Conservation (phyloP, 352 stramenopile genomes). For the Phytophthora palmivora region DNA sequence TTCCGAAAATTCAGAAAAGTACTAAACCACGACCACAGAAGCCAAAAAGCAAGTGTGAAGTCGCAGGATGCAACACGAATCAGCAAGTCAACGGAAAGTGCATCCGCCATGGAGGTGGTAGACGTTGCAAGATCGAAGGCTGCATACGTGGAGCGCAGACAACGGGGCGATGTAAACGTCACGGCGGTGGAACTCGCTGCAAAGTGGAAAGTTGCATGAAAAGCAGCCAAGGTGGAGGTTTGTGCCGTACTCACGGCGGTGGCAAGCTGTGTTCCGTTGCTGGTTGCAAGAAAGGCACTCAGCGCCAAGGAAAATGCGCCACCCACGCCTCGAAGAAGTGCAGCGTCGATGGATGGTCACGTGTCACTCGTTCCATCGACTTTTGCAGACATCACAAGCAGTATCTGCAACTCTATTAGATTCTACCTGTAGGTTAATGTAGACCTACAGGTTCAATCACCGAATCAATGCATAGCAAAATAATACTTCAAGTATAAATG, state of each 20-base stretch:
- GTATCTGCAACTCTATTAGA: no score
- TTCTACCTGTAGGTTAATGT: no score
- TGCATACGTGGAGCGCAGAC: slow-evolving; percentile 78
- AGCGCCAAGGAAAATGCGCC: slow-evolving; percentile 85
- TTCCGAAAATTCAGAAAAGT: not conserved
- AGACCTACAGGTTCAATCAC: no score
- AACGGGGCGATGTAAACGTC: slow-evolving; percentile 80
- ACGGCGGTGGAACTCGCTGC: slow-evolving; percentile 79
- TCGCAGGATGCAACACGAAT: slow-evolving; percentile 73
- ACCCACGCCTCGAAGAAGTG: slow-evolving; percentile 78
- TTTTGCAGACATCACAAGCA: slow-evolving; percentile 31
- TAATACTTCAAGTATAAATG: no score
- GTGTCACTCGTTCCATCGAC: slow-evolving; percentile 69
- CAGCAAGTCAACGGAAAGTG: slow-evolving; percentile 77
- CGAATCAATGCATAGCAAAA: no score
- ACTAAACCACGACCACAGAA: slow-evolving; percentile 4
- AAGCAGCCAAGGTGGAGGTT: slow-evolving; percentile 77
- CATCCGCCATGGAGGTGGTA: slow-evolving; percentile 86
- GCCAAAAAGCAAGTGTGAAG: slow-evolving; percentile 38
- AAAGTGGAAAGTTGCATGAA: slow-evolving; percentile 58
- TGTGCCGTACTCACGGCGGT: slow-evolving; percentile 84
- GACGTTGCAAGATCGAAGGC: slow-evolving; percentile 62
- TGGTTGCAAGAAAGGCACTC: slow-evolving; percentile 87
- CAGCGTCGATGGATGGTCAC: slow-evolving; percentile 63
- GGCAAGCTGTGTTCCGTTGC: slow-evolving; percentile 84